Evolutionary conservation across 106 monocot species (phyloP), one percentile per base, ranked within the genome.

Genomic region (Dioscorea alata): DNA sequence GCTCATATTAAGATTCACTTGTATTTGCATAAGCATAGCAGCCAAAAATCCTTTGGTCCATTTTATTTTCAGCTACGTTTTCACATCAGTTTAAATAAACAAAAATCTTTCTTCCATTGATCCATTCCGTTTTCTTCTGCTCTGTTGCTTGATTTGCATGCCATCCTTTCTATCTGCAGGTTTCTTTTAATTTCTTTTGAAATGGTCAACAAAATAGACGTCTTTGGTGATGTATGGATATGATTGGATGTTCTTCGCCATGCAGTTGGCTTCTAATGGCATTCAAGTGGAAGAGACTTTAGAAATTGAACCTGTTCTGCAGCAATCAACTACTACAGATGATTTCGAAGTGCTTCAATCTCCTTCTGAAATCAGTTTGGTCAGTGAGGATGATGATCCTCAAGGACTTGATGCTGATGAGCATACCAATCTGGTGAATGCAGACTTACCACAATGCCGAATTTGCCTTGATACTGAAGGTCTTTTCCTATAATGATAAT

Each of bases 401-500:
- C 77, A 78, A 61, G 78, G 16, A 34, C 49, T 64, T 64, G 80
- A 84, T 77, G 79, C 59, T 16, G 88, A 90, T 76, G 90, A 91
- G 33, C 50, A 19, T 42, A 72, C 66, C 78, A 79, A 66, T 73
- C 81, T 90, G 35, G 75, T 86, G 56, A 74, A 71, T 65, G 70
- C 58, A 49, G 86, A 89, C 31, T 75, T 75, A 65, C 90, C 90
- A 42, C 96, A 92, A 60, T 97, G 96, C 60, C 86, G 96, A 16
- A 97, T 97, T 74, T 97, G 96, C 74, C 86, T 97, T 79, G 92
- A 97, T 42, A 86, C 15, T 49, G 96, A 76, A 97, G 96, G 96
- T 97, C 72, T 61, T 67, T 83, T 68, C 54, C 76, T 72, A 57
- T 66, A 61, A 66, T 54, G 25, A 65, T 71, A 49, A 61, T 56